Conservation (phyloP, 176 grass and related monocot genomes). For the Luzula sylvatica region DNA sequence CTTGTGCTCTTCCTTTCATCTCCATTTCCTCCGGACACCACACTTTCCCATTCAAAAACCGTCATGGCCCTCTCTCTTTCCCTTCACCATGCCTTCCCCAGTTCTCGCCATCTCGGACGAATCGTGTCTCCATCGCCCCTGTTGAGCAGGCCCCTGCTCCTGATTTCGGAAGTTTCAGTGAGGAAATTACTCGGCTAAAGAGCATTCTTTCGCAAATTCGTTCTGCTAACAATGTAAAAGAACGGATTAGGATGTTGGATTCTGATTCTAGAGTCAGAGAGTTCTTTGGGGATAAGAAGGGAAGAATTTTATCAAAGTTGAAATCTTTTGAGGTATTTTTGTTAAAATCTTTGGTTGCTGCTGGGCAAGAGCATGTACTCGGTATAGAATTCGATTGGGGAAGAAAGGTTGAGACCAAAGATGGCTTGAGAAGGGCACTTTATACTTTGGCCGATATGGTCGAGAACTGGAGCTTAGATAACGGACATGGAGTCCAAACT, state of each 20-base stretch:
- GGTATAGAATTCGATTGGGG: conserved; percentile 53
- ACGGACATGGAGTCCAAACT: conserved; percentile 9
- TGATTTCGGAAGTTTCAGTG: conserved; percentile 32
- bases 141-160: conserved; percentile 30
- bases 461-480: conserved; percentile 57
- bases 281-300: conserved; percentile 31
- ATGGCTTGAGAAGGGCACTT: conserved; percentile 50
- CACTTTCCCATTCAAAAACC: conserved; percentile 7
- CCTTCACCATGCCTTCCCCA: conserved; percentile 26
- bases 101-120: conserved; percentile 15
- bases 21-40: not conserved
- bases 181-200: conserved; percentile 53
- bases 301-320: conserved; percentile 20
- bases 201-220: conserved; percentile 30
- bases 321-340: conserved; percentile 42
- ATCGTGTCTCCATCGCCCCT: conserved; percentile 33
- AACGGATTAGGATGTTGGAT: conserved; percentile 59
- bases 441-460: conserved; percentile 52
- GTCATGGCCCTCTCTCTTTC: conserved; percentile 23
- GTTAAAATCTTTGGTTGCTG: conserved; percentile 79
- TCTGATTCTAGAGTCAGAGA: conserved; percentile 52
- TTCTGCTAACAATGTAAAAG: conserved; percentile 22
- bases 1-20: conserved; percentile 15
- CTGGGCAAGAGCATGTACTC: conserved; percentile 85
- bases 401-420: conserved; percentile 15